phyloP scores from a whole-genome alignment of 1,284 basidiomycete genomes.

The Melampsora larici-populina region DNA sequence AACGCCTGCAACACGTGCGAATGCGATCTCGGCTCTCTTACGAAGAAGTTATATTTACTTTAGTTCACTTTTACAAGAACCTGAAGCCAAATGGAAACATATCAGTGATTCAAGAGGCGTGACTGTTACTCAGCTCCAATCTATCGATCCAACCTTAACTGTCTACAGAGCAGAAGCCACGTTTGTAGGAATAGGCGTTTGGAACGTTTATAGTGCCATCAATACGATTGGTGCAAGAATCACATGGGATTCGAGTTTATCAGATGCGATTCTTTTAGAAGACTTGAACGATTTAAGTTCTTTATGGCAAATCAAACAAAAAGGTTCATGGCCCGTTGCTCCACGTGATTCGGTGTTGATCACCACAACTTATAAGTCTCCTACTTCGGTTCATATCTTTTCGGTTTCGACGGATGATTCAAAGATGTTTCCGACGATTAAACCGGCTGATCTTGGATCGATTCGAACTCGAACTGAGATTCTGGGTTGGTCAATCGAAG shows the following conservation, averaged over 20 bases:
- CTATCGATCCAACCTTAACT: slow-evolving; percentile 92
- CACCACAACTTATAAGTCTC: slow-evolving; percentile 95
- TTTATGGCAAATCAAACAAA: slow-evolving; percentile 83
- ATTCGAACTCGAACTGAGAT: slow-evolving; percentile 93
- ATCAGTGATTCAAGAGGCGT: slow-evolving; percentile 40
- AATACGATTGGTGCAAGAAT: slow-evolving; percentile 74
- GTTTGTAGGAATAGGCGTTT: slow-evolving; percentile 90
- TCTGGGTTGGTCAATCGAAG: slow-evolving; percentile 95
- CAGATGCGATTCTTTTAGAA: slow-evolving; percentile 77
- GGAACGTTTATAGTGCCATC: slow-evolving; percentile 91
- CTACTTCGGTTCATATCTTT: slow-evolving; percentile 90
- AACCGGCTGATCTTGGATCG: slow-evolving; percentile 67
- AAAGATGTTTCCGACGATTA: slow-evolving; percentile 75
- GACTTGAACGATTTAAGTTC: slow-evolving; percentile 89
- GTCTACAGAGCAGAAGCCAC: slow-evolving; percentile 96
- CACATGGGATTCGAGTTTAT: slow-evolving; percentile 86
- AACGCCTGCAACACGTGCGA: slow-evolving; percentile 28
- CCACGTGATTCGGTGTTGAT: slow-evolving; percentile 85
- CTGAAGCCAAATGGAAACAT: slow-evolving; percentile 91
- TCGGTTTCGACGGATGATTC: slow-evolving; percentile 89
- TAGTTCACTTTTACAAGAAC: slow-evolving; percentile 92
- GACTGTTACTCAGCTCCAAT: slow-evolving; percentile 74
- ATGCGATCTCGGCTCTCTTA: slow-evolving; percentile 69
- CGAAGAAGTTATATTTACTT: slow-evolving; percentile 97
- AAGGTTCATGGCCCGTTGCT: slow-evolving; percentile 86